Evolutionary conservation across 169 alveolate species (phyloP).

Genomic region (Blepharisma undulans): DNA sequence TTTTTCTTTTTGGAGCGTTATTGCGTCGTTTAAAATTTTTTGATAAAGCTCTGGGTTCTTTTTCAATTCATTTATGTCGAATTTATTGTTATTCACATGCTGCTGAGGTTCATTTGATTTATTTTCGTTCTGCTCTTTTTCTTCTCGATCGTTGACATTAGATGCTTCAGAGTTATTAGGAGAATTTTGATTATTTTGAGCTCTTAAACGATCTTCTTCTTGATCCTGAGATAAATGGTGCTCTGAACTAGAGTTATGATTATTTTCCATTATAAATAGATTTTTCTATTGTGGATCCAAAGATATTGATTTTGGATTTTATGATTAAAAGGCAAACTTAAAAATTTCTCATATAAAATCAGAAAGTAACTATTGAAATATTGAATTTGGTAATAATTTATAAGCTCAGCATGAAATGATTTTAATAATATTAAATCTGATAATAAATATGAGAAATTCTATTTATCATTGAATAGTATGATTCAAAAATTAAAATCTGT

Average conservation of each 20-base stretch:
- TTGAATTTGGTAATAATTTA: not conserved
- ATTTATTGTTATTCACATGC: not conserved
- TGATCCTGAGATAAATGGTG: not conserved
- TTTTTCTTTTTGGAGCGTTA: not conserved
- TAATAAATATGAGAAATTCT: not conserved
- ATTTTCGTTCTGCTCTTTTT: not conserved
- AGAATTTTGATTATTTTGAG: not conserved
- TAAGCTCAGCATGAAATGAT: not conserved
- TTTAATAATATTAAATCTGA: not conserved
- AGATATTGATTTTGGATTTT: too few species aligned
- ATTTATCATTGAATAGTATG: not conserved
- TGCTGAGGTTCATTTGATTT: not conserved
- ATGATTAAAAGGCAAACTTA: too few species aligned
- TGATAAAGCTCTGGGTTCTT: conserved; percentile 2
- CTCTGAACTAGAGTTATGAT: not conserved
- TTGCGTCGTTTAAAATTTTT: not conserved
- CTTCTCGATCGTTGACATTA: not conserved
- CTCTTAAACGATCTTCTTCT: not conserved
- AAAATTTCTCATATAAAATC: not conserved
- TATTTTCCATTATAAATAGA: not conserved
- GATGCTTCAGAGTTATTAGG: not conserved
- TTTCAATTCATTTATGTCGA: not conserved
- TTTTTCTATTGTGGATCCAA: not conserved
- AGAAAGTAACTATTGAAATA: too few species aligned
- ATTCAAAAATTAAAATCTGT: not conserved